These are phyloP conservation scores for Eucalyptus viminalis DNA, from an alignment of 345 rosid genomes.

Conservation along the genomic window DNA sequence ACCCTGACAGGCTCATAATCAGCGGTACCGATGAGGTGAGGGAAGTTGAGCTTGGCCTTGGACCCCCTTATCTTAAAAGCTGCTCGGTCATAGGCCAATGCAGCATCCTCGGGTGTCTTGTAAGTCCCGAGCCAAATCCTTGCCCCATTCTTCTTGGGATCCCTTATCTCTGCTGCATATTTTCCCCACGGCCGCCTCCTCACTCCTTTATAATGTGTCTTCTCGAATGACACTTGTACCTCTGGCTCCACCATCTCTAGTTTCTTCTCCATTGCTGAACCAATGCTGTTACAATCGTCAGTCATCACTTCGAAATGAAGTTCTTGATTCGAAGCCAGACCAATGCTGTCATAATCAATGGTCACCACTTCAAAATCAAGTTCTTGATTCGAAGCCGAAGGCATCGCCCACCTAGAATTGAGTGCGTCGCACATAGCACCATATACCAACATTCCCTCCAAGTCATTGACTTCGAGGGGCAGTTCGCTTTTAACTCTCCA, in stretches of 20 bases:
- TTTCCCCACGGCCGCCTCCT: slow-evolving; percentile 34
- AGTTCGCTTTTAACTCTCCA: slow-evolving; percentile 19
- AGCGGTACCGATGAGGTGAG: slow-evolving; percentile 8
- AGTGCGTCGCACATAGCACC: background rate
- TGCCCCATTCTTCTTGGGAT: slow-evolving; percentile 31
- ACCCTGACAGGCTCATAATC: slow-evolving; percentile 19
- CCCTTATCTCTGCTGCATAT: slow-evolving; percentile 32
- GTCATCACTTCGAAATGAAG: background rate
- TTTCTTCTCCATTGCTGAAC: background rate
- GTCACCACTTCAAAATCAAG: background rate
- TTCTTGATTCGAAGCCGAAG: background rate
- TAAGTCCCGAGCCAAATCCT: slow-evolving; percentile 40
- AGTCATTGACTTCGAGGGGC: slow-evolving; percentile 13
- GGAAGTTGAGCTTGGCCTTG: slow-evolving; percentile 26
- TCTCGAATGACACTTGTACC: background rate
- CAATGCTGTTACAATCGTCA: background rate
- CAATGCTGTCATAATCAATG: background rate
- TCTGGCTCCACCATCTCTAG: background rate
- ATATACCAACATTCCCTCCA: slow-evolving; percentile 15
- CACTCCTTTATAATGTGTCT: slow-evolving; percentile 24
- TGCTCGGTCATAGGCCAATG: slow-evolving; percentile 26
- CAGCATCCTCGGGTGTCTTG: slow-evolving; percentile 33
- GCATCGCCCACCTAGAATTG: slow-evolving; percentile 6
- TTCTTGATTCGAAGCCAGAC: background rate
- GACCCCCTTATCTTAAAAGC: slow-evolving; percentile 27